A percentile compares a stretch with the other conserved stretches of the same genome.
phyloP scores from a whole-genome alignment of 176 grass and related monocot species.

The Elymus sibiricus region DNA sequence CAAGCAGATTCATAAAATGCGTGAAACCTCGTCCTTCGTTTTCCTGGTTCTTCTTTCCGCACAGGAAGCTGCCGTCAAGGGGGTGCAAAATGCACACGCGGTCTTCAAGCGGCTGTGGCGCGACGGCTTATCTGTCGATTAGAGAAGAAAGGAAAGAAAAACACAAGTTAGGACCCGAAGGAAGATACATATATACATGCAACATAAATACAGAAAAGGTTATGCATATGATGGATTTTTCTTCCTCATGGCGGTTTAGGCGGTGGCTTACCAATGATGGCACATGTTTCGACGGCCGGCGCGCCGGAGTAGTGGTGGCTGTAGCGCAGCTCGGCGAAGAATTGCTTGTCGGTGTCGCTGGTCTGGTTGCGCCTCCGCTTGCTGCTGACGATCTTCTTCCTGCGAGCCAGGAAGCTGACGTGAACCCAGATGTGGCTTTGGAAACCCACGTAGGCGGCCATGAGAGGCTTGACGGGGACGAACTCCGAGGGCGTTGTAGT shows the following conservation, averaged over 20 bases:
- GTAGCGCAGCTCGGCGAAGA: slow-evolving; percentile 24
- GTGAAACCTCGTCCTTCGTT: neutral
- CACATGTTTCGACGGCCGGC: neutral
- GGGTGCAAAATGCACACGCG: neutral
- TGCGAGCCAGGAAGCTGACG: slow-evolving; percentile 14
- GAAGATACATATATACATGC: no score
- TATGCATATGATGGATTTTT: no score
- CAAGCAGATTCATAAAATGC: neutral
- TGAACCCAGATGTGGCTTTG: slow-evolving; percentile 2
- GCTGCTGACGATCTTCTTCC: neutral
- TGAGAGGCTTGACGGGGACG: slow-evolving; percentile 24
- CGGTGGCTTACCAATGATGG: neutral
- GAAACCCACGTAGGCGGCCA: neutral
- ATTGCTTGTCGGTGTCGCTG: neutral
- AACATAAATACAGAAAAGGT: no score
- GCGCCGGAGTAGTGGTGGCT: neutral
- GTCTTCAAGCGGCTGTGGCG: neutral
- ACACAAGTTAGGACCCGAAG: neutral
- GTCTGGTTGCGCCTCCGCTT: neutral
- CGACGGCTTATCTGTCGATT: neutral
- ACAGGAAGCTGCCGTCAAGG: neutral
- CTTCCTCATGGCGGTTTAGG: no score
- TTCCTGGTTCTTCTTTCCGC: neutral
- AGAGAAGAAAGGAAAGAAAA: neutral
- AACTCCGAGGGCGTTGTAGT: slow-evolving; percentile 15